Conservation (phyloP, 768 basidiomycete genomes). For the Hericium coralloides region DNA sequence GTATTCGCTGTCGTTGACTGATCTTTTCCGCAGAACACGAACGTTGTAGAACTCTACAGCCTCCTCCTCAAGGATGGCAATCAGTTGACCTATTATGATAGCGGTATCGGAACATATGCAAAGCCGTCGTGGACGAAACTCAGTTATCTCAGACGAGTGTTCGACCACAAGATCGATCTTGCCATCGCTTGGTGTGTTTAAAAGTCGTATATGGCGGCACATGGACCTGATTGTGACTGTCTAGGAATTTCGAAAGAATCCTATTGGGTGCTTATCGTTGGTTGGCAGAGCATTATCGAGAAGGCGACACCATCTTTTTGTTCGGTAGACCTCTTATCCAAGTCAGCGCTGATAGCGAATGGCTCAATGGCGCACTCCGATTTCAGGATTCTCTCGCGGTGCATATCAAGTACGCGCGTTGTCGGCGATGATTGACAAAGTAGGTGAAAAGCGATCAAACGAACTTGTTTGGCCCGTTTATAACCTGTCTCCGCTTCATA, state of each 20-base stretch:
- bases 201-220: too few relatives aligned
- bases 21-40: slow-evolving; percentile 26
- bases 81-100: slow-evolving; percentile 33
- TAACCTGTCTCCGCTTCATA: slow-evolving; percentile 2
- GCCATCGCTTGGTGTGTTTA: slow-evolving; percentile 27
- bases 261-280: slow-evolving; percentile 31
- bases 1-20: not conserved
- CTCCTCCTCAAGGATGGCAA: slow-evolving; percentile 22
- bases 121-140: slow-evolving; percentile 7
- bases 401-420: slow-evolving; percentile 36
- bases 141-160: slow-evolving; percentile 5
- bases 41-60: slow-evolving; percentile 31
- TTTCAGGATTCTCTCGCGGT: slow-evolving; percentile 37
- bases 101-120: slow-evolving; percentile 30
- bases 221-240: not conserved
- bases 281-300: slow-evolving; percentile 30
- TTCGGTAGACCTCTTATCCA: slow-evolving; percentile 23
- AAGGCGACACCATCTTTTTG: slow-evolving; percentile 31
- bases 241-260: slow-evolving; percentile 27
- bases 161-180: slow-evolving; percentile 24
- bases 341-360: not conserved
- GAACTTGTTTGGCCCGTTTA: too few relatives aligned
- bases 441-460: not conserved
- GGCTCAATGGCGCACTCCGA: not conserved
- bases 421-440: slow-evolving; percentile 36